Percentiles rank a stretch among this genome's conserved stretches.
Evolutionary conservation across 1,284 basidiomycete species (phyloP).

Genomic region (Violaceomyces palustris): DNA sequence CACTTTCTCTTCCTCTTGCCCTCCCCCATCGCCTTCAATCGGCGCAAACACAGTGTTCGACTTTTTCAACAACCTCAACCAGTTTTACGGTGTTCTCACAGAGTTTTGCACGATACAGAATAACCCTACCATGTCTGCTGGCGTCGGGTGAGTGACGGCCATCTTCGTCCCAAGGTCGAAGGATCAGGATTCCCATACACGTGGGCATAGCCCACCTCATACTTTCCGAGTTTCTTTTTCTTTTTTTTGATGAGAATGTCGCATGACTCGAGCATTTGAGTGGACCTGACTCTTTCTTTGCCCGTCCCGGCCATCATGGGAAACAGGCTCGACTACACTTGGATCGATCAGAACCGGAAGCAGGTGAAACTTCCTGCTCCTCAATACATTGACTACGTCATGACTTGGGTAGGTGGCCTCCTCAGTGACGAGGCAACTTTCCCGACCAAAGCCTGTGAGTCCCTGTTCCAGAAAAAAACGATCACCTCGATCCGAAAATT

Average conservation of each 20-base stretch:
- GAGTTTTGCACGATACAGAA: slow-evolving; percentile 87
- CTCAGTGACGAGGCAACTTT: slow-evolving; percentile 88
- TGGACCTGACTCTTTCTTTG: background rate
- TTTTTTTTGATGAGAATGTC: background rate
- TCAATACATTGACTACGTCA: slow-evolving; percentile 97
- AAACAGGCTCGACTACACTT: slow-evolving; percentile 84
- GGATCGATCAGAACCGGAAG: slow-evolving; percentile 81
- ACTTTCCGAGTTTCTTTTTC: too few species aligned
- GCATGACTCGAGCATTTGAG: background rate
- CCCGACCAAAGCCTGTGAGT: slow-evolving; percentile 84
- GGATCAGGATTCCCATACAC: too few species aligned
- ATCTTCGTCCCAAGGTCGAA: background rate
- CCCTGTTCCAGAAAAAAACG: too few species aligned
- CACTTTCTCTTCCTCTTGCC: too few species aligned
- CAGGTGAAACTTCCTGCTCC: slow-evolving; percentile 88
- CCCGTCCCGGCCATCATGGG: background rate
- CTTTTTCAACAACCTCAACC: slow-evolving; percentile 85
- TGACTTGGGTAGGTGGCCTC: slow-evolving; percentile 95
- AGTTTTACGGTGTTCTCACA: slow-evolving; percentile 90
- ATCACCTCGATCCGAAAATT: too few species aligned
- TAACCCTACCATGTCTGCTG: slow-evolving; percentile 91
- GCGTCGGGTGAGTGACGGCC: slow-evolving; percentile 62
- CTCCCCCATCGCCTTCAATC: slow-evolving; percentile 1
- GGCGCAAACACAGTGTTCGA: slow-evolving; percentile 40
- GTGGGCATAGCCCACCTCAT: too few species aligned